phyloP scores from a whole-genome alignment of 805 yeast genomes.

The Torulaspora quercuum region DNA sequence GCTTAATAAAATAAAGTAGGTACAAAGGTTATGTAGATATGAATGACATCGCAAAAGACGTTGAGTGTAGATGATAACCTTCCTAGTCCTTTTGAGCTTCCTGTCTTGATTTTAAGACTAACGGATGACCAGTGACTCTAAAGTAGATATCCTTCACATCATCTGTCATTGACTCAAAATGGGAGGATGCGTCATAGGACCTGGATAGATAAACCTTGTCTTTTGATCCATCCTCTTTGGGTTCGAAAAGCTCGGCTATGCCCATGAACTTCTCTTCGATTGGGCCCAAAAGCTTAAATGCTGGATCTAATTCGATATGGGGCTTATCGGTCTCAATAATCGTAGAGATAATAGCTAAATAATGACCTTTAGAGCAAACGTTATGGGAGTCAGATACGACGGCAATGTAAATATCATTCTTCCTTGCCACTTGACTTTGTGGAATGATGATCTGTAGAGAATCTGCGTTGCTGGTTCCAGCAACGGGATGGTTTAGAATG shows the following conservation, averaged over 20 bases:
- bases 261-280: conserved; percentile 87
- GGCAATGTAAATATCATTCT: conserved; percentile 92
- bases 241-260: conserved; percentile 85
- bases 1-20: conserved; percentile 1
- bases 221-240: conserved; percentile 73
- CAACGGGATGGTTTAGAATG: conserved; percentile 82
- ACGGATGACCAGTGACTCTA: conserved; percentile 88
- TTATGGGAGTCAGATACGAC: conserved; percentile 84
- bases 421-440: conserved; percentile 89
- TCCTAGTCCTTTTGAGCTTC: conserved; percentile 6
- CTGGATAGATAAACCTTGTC: conserved; percentile 79
- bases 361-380: conserved; percentile 84
- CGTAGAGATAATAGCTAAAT: conserved; percentile 90
- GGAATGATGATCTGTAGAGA: conserved; percentile 94
- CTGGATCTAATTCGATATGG: conserved; percentile 88
- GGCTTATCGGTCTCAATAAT: conserved; percentile 91
- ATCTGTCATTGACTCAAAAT: conserved; percentile 93
- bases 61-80: background rate
- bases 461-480: conserved; percentile 76
- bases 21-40: conserved; percentile 3
- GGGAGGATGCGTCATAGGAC: conserved; percentile 92
- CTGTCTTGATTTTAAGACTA: conserved; percentile 76
- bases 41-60: no score
- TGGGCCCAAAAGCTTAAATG: conserved; percentile 83
- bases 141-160: conserved; percentile 92